A percentile compares a stretch with the other conserved stretches of the same genome.
Conservation (phyloP, 805 yeast genomes). For the Lachancea sp. region DNA sequence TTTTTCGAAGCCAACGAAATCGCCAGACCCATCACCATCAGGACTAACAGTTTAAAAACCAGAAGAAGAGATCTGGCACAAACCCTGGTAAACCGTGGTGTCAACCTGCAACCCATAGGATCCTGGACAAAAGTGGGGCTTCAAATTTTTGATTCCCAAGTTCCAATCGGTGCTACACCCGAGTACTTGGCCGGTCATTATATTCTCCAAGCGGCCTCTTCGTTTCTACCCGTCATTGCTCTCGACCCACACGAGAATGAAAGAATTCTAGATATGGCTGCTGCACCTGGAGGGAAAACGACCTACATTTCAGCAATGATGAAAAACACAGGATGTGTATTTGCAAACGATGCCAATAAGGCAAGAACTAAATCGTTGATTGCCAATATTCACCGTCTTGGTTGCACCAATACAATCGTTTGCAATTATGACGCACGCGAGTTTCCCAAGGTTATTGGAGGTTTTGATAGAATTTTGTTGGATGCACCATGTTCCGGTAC, state of each 20-base stretch:
- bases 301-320: slow-evolving; percentile 91
- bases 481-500: slow-evolving; percentile 99
- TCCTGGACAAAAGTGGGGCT: slow-evolving; percentile 97
- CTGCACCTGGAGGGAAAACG: slow-evolving; percentile 99
- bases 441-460: slow-evolving; percentile 97
- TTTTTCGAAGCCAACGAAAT: slow-evolving; percentile 98
- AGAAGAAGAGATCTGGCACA: slow-evolving; percentile 96
- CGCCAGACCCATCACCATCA: slow-evolving; percentile 90
- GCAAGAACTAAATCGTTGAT: slow-evolving; percentile 93
- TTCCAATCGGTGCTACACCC: slow-evolving; percentile 99
- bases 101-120: slow-evolving; percentile 94
- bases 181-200: slow-evolving; percentile 97
- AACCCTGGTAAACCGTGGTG: slow-evolving; percentile 91
- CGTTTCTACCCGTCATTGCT: slow-evolving; percentile 97
- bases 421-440: slow-evolving; percentile 98
- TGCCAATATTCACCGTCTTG: slow-evolving; percentile 95
- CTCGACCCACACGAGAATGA: slow-evolving; percentile 95
- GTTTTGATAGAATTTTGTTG: slow-evolving; percentile 86
- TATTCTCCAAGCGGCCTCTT: slow-evolving; percentile 96
- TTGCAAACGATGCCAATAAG: slow-evolving; percentile 96
- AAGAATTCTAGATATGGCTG: slow-evolving; percentile 96
- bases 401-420: slow-evolving; percentile 93
- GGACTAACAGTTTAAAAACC: slow-evolving; percentile 94
- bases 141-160: slow-evolving; percentile 95
- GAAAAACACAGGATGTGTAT: slow-evolving; percentile 96